Conservation (phyloP, 768 basidiomycete species). For the Lactarius vividus region DNA sequence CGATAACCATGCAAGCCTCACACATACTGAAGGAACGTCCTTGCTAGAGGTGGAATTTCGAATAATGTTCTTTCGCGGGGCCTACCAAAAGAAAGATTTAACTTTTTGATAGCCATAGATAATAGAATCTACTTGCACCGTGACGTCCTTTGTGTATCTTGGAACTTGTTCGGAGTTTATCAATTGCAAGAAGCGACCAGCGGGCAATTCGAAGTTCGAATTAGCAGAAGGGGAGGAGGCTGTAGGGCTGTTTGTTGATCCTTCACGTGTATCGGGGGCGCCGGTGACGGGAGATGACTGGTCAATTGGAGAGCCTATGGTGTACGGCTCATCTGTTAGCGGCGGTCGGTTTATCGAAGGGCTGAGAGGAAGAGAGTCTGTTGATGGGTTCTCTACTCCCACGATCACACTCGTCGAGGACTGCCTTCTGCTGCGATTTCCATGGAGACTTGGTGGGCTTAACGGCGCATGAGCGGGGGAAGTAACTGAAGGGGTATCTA, state of each 20-base stretch:
- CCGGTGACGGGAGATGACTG: not conserved
- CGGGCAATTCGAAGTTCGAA: not conserved
- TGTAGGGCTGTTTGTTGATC: not conserved
- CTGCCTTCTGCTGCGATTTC: conserved; percentile 2
- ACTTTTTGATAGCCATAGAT: not conserved
- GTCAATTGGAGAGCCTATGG: not conserved
- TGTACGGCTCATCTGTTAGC: conserved; percentile 1
- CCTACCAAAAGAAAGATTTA: not conserved
- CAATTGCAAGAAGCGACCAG: conserved; percentile 6
- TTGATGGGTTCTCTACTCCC: conserved; percentile 15
- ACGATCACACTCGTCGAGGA: conserved; percentile 7
- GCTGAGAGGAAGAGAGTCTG: not conserved
- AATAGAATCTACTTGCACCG: conserved; percentile 1
- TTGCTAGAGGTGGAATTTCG: conserved; percentile 3
- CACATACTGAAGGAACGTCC: conserved; percentile 9
- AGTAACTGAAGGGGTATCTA: not conserved
- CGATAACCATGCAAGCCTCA: not conserved
- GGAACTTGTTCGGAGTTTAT: conserved; percentile 19
- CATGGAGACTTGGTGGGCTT: not conserved
- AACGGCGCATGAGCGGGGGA: not conserved
- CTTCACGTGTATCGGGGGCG: not conserved
- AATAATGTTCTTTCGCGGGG: not conserved
- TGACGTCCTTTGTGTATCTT: conserved; percentile 10
- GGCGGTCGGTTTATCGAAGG: not conserved
- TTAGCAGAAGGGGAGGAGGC: not conserved